phyloP scores from a whole-genome alignment of 2,329 filamentous ascomycete species.

The Monilinia aucupariae region DNA sequence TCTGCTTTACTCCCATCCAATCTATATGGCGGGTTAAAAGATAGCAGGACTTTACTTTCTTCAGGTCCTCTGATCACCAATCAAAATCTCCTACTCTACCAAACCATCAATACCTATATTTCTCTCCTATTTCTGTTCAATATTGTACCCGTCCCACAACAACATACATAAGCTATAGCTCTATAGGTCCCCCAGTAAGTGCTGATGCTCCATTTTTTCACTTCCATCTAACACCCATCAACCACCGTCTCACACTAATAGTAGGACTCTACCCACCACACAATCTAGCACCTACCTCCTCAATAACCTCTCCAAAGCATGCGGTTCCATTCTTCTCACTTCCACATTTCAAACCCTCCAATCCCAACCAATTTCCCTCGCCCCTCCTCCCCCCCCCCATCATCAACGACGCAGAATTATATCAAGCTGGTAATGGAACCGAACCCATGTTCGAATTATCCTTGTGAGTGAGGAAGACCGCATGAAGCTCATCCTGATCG shows the following conservation, averaged over 20 bases:
- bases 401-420: not conserved
- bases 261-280: not conserved
- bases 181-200: not conserved
- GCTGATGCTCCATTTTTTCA: not conserved
- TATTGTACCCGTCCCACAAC: not conserved
- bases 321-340: slow-evolving; percentile 1
- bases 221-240: not conserved
- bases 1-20: not conserved
- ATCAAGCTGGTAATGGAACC: not conserved
- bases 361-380: not conserved
- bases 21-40: not conserved
- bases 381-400: not conserved
- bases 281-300: slow-evolving; percentile 8
- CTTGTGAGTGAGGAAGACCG: not conserved
- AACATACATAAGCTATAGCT: not conserved
- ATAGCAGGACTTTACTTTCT: not conserved
- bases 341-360: not conserved
- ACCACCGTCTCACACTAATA: not conserved
- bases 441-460: slow-evolving; percentile 2
- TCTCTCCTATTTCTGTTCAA: slow-evolving; percentile 1
- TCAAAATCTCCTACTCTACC: not conserved
- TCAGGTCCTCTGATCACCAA: not conserved
- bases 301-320: not conserved
- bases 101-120: not conserved
- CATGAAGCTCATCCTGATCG: not conserved